Conservation (phyloP, 2,329 filamentous ascomycete species). For the Dactylonectria macrodidyma region DNA sequence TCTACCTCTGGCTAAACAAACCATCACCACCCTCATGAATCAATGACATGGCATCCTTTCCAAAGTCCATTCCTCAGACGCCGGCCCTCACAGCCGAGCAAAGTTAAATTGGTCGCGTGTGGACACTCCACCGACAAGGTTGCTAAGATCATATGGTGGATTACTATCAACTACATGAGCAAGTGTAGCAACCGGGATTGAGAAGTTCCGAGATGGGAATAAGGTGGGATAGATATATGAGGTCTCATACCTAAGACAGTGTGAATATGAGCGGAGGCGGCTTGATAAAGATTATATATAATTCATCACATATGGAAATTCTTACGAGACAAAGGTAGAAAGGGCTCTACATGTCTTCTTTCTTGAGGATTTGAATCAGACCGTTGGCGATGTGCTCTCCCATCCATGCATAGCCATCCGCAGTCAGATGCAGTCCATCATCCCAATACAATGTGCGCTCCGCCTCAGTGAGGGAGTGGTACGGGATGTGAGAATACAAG, state of each 20-base stretch:
- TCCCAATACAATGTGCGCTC: constrained; percentile 1
- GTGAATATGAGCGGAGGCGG: too few relatives aligned
- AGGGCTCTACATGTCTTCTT: not conserved
- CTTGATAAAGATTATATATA: too few relatives aligned
- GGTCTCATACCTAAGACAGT: too few relatives aligned
- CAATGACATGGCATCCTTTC: not conserved
- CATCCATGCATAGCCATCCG: constrained; percentile 10
- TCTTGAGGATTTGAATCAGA: not conserved
- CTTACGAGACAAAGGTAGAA: too few relatives aligned
- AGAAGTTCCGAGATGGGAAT: too few relatives aligned
- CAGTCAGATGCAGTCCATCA: constrained; percentile 10
- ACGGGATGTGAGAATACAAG: not conserved
- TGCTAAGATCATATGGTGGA: not conserved
- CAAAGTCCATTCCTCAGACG: not conserved
- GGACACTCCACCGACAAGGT: not conserved
- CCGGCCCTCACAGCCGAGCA: not conserved
- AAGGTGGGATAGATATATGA: too few relatives aligned
- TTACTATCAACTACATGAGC: not conserved
- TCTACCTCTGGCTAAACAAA: not conserved
- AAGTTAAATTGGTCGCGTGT: not conserved
- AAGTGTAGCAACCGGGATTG: not conserved
- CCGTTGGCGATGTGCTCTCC: not conserved
- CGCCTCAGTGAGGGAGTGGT: not conserved
- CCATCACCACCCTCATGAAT: not conserved
- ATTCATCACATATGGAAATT: too few relatives aligned